Evolutionary conservation across 192 early-diverging fungal genomes (phyloP).

Genomic region (Coemansia sp.): DNA sequence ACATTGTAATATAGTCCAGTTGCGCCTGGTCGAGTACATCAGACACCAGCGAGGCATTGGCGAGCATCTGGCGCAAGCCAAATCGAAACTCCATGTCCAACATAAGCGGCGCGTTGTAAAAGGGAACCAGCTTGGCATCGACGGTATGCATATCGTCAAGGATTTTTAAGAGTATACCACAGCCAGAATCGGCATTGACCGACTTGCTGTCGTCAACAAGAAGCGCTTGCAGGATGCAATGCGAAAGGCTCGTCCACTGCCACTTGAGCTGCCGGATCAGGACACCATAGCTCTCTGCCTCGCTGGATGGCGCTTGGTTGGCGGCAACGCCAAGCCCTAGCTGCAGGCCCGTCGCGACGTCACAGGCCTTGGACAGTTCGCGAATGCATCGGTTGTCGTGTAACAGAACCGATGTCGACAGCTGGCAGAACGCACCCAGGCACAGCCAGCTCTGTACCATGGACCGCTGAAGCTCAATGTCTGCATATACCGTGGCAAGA

Average conservation of each 20-base stretch:
- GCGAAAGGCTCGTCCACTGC: conserved; percentile 46
- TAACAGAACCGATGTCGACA: conserved; percentile 15
- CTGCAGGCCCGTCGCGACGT: conserved; percentile 27
- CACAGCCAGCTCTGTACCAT: conserved; percentile 37
- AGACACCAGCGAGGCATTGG: conserved; percentile 13
- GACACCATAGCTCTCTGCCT: conserved; percentile 6
- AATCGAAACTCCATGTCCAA: conserved; percentile 83
- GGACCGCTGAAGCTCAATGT: conserved; percentile 32
- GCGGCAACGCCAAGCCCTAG: conserved; percentile 1
- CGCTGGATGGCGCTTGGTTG: neutral
- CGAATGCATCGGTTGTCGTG: conserved; percentile 37
- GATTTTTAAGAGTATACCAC: conserved; percentile 56
- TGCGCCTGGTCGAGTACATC: conserved; percentile 57
- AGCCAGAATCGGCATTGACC: neutral
- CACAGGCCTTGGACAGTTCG: conserved; percentile 40
- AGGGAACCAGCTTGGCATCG: conserved; percentile 57
- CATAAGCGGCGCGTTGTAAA: conserved; percentile 77
- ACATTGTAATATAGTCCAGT: conserved; percentile 65
- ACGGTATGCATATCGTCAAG: conserved; percentile 68
- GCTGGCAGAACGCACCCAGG: conserved; percentile 26
- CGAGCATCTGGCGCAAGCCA: conserved; percentile 62
- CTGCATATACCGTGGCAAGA: conserved; percentile 16
- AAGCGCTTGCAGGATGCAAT: conserved; percentile 12
- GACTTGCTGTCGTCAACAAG: conserved; percentile 37
- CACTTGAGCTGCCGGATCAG: conserved; percentile 48